phyloP scores from a whole-genome alignment of 371 early-diverging fungal genomes.

The Saksenaea oblongispora region DNA sequence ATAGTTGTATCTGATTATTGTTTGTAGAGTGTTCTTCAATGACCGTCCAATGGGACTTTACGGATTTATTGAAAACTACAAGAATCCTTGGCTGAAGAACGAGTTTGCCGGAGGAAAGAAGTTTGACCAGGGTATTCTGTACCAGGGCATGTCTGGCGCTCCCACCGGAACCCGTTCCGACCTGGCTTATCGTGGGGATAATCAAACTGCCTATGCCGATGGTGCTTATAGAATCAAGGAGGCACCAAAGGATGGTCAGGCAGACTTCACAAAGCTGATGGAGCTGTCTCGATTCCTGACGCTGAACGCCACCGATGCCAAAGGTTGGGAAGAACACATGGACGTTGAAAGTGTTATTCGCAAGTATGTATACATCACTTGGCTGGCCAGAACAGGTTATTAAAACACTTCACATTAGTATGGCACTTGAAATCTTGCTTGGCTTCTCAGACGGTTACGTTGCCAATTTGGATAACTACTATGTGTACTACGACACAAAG shows the following conservation, averaged over 20 bases:
- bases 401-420: constrained; percentile 11
- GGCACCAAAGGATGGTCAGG: constrained; percentile 21
- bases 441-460: constrained; percentile 43
- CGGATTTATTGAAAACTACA: constrained; percentile 36
- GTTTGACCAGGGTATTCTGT: constrained; percentile 36
- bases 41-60: constrained; percentile 38
- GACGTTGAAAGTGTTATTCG: constrained; percentile 37
- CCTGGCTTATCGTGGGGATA: constrained; percentile 20
- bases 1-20: neutral
- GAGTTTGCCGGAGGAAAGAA: constrained; percentile 34
- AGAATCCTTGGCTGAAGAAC: constrained; percentile 36
- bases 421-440: constrained; percentile 35
- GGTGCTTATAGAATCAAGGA: constrained; percentile 24
- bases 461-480: constrained; percentile 38
- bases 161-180: constrained; percentile 5
- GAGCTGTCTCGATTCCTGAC: constrained; percentile 35
- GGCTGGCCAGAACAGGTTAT: neutral
- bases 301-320: constrained; percentile 18
- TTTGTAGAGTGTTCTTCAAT: constrained; percentile 33
- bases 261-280: constrained; percentile 15
- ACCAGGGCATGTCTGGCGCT: constrained; percentile 19
- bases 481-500: constrained; percentile 23
- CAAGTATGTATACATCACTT: constrained; percentile 22
- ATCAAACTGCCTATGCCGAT: constrained; percentile 14
- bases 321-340: constrained; percentile 31